These are phyloP conservation scores for Cercospora sp. DNA, from an alignment of 2,329 filamentous ascomycete species.

Conservation along the genomic window DNA sequence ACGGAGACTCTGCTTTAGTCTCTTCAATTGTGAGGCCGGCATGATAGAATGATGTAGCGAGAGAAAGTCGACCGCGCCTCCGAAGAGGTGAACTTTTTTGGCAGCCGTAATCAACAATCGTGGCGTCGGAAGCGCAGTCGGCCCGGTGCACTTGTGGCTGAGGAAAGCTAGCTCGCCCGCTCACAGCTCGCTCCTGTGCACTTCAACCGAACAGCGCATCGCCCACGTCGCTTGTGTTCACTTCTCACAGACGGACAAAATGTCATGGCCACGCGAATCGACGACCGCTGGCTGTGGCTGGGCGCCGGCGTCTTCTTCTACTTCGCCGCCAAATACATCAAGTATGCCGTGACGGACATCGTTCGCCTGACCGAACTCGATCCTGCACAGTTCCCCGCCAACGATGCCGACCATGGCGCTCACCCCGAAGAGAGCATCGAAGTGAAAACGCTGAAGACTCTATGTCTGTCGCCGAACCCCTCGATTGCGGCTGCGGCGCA, in stretches of 20 bases:
- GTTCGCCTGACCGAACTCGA: conserved; percentile 64
- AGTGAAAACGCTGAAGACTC: conserved; percentile 43
- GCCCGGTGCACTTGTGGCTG: conserved; percentile 1
- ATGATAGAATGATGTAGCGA: conserved; percentile 50
- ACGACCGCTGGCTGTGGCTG: conserved; percentile 51
- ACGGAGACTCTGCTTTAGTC: conserved; percentile 84
- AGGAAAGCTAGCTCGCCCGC: not conserved
- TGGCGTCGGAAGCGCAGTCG: conserved; percentile 1
- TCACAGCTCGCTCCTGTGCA: not conserved
- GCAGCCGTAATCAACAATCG: not conserved
- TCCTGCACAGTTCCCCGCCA: conserved; percentile 70
- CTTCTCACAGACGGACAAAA: not conserved
- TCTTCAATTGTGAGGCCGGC: conserved; percentile 95
- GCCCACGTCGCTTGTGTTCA: not conserved
- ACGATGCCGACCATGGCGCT: conserved; percentile 67
- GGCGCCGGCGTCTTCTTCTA: conserved; percentile 58
- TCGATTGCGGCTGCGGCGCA: conserved; percentile 45
- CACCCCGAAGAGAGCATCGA: conserved; percentile 39
- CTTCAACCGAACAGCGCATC: not conserved
- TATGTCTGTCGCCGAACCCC: conserved; percentile 45
- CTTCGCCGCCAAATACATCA: conserved; percentile 59
- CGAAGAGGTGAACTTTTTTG: conserved; percentile 26
- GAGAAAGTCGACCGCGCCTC: not conserved
- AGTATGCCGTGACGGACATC: conserved; percentile 59
- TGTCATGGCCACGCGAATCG: conserved; percentile 20